Percentiles rank a stretch among this genome's conserved stretches.
Evolutionary conservation across 257 asterid species (phyloP).

Genomic region (Verbena officinalis): DNA sequence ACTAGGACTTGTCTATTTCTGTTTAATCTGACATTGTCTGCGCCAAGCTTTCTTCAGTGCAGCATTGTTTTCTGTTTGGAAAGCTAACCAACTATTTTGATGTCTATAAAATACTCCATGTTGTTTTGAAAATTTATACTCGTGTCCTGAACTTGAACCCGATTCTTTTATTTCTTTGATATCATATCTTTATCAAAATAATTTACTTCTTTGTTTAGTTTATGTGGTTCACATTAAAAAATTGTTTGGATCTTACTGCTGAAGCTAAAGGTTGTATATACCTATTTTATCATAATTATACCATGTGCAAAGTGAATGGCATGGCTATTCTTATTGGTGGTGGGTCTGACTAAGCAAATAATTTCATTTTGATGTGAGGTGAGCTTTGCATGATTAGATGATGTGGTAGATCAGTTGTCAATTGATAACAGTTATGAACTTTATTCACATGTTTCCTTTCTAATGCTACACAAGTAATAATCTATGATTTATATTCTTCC

Average conservation of each 20-base stretch:
- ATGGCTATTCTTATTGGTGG: not conserved
- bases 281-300: not conserved
- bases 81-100: not conserved
- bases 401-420: conserved; percentile 8
- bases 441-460: not conserved
- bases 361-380: not conserved
- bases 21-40: not conserved
- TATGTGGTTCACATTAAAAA: not conserved
- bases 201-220: not conserved
- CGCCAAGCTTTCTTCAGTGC: not conserved
- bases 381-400: not conserved
- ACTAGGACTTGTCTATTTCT: not conserved
- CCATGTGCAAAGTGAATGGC: not conserved
- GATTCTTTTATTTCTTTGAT: not conserved
- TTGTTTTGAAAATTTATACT: not conserved
- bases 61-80: not conserved
- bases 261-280: not conserved
- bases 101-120: not conserved
- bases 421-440: not conserved
- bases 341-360: not conserved
- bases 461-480: not conserved
- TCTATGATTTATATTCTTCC: not conserved
- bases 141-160: not conserved
- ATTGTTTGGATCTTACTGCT: not conserved
- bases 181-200: not conserved